A percentile compares a stretch with the other conserved stretches of the same genome.
These are phyloP conservation scores for Leccinellum rugosiceps DNA, from an alignment of 768 basidiomycete genomes.

Conservation along the genomic window DNA sequence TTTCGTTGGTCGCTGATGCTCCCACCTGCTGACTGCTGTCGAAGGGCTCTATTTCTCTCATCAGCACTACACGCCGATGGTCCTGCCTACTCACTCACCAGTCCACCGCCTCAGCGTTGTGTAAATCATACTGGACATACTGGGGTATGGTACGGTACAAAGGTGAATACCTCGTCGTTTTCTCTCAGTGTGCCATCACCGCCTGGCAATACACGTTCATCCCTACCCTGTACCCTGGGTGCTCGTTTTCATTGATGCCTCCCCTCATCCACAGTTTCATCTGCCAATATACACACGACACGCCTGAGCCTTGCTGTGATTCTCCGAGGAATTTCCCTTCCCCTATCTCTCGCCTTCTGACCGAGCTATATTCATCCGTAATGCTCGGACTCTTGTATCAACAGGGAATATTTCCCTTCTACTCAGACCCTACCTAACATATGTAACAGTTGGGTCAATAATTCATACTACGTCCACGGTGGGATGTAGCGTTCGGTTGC, in stretches of 20 bases:
- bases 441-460: background rate
- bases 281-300: background rate
- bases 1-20: background rate
- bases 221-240: background rate
- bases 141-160: background rate
- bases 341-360: background rate
- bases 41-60: background rate
- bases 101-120: background rate
- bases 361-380: background rate
- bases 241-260: background rate
- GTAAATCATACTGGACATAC: background rate
- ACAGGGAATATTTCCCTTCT: background rate
- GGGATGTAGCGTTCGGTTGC: background rate
- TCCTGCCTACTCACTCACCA: background rate
- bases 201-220: background rate
- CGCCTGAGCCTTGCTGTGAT: background rate
- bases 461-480: background rate
- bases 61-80: background rate
- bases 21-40: background rate
- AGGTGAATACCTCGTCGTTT: background rate
- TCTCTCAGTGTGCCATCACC: background rate
- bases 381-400: background rate
- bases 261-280: background rate
- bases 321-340: background rate
- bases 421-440: background rate